phyloP scores from a whole-genome alignment of 352 stramenopile species.

The Pythium biforme region DNA sequence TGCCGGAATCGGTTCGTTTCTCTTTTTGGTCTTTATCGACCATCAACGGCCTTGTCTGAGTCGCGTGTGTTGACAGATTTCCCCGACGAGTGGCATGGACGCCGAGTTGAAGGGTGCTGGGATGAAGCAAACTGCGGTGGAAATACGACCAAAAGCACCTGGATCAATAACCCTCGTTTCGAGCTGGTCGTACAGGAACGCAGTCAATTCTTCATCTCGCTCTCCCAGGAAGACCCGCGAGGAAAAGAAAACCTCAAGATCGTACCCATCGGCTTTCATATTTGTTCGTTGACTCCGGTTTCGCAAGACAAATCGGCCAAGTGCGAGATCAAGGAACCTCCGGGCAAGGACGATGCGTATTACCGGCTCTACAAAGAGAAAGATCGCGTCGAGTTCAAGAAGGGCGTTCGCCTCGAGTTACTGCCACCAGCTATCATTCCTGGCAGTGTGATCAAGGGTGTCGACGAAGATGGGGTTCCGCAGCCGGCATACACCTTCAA shows the following conservation, averaged over 20 bases:
- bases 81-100: slow-evolving; percentile 82
- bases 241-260: slow-evolving; percentile 72
- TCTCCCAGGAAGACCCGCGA: slow-evolving; percentile 80
- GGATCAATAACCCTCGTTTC: slow-evolving; percentile 87
- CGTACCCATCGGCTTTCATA: slow-evolving; percentile 77
- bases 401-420: slow-evolving; percentile 43
- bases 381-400: slow-evolving; percentile 57
- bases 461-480: slow-evolving; percentile 65
- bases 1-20: slow-evolving; percentile 70
- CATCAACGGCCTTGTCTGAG: too few relatives aligned
- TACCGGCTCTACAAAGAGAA: slow-evolving; percentile 74
- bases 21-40: too few relatives aligned
- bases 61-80: slow-evolving; percentile 54
- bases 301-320: slow-evolving; percentile 32
- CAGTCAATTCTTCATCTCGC: slow-evolving; percentile 64
- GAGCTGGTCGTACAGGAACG: slow-evolving; percentile 64
- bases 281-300: slow-evolving; percentile 53
- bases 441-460: slow-evolving; percentile 58
- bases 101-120: slow-evolving; percentile 74
- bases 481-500: slow-evolving; percentile 85
- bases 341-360: slow-evolving; percentile 55
- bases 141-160: slow-evolving; percentile 83
- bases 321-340: slow-evolving; percentile 64
- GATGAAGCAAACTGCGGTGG: slow-evolving; percentile 74
- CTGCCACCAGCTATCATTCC: slow-evolving; percentile 73